These are phyloP conservation scores for Termitomyces sp. DNA, from an alignment of 768 basidiomycete species.

Conservation along the genomic window DNA sequence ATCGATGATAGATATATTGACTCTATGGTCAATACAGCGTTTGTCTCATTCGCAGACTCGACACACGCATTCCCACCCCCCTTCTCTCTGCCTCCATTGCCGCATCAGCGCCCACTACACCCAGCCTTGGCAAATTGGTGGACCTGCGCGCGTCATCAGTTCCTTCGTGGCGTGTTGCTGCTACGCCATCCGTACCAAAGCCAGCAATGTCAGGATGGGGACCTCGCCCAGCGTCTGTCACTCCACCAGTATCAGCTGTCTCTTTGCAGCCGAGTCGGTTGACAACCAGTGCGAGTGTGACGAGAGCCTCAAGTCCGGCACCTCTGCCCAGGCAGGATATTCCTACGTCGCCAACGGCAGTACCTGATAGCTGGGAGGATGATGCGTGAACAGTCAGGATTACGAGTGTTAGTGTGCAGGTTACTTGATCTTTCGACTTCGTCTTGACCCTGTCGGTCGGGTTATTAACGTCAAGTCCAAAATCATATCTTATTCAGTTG, in stretches of 20 bases:
- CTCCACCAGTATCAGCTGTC: neutral
- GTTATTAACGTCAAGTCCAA: too few species aligned
- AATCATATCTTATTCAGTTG: neutral
- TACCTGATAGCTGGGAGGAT: conserved; percentile 33
- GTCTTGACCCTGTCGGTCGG: too few species aligned
- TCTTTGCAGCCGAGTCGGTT: neutral
- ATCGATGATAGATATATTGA: neutral
- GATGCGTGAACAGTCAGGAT: conserved; percentile 13
- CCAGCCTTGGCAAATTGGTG: conserved; percentile 56
- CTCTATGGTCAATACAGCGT: conserved; percentile 35
- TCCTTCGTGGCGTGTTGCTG: conserved; percentile 17
- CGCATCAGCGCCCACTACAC: conserved; percentile 19
- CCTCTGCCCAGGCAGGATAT: neutral
- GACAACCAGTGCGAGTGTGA: conserved; percentile 2
- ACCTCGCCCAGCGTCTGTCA: neutral
- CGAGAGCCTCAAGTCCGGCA: conserved; percentile 9
- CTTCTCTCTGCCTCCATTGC: conserved; percentile 50
- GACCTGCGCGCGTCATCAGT: conserved; percentile 37
- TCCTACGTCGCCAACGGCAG: conserved; percentile 13
- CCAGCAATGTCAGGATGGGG: conserved; percentile 4
- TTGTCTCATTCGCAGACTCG: conserved; percentile 75
- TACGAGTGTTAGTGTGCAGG: neutral
- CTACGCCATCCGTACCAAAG: conserved; percentile 7
- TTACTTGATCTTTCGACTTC: neutral
- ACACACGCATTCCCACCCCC: conserved; percentile 73